phyloP scores from a whole-genome alignment of 2,329 filamentous ascomycete species.

The Diplodia scrobiculata region DNA sequence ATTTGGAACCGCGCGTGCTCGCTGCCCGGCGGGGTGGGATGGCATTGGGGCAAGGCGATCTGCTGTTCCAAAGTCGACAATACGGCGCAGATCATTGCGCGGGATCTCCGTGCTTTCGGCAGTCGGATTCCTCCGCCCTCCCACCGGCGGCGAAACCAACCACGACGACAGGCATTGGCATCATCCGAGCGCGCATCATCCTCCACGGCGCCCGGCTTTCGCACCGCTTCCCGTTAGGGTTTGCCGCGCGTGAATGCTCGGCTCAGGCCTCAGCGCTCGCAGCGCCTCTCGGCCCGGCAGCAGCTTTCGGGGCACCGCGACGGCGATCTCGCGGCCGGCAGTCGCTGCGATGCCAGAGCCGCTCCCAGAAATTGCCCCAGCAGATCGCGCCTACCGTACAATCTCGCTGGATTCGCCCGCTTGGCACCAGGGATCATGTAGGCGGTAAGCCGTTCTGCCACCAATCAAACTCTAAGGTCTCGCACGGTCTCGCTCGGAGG shows the following conservation, averaged over 20 bases:
- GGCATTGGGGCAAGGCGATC: conserved; percentile 15
- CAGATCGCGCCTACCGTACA: background rate
- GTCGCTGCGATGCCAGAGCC: conserved; percentile 7
- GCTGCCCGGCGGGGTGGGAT: conserved; percentile 15
- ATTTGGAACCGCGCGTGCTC: background rate
- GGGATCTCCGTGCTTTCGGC: conserved; percentile 23
- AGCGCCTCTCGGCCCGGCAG: conserved; percentile 15
- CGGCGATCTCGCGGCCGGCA: conserved; percentile 4
- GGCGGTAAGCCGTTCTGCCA: too few relatives aligned
- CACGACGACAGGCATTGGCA: conserved; percentile 10
- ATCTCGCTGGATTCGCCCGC: too few relatives aligned
- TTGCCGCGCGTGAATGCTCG: conserved; percentile 19
- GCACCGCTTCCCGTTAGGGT: conserved; percentile 22
- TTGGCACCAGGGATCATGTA: too few relatives aligned
- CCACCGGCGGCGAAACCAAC: conserved; percentile 7
- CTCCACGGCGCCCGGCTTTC: conserved; percentile 14
- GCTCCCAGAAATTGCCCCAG: conserved; percentile 10
- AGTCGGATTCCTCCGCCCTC: conserved; percentile 22
- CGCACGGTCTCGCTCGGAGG: too few relatives aligned
- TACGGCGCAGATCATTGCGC: conserved; percentile 21
- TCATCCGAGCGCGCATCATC: conserved; percentile 22
- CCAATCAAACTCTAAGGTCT: too few relatives aligned
- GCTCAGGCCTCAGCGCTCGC: background rate
- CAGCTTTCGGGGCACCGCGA: conserved; percentile 6
- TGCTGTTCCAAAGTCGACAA: conserved; percentile 12